phyloP scores from a whole-genome alignment of 176 grass and related monocot genomes.

The Areca catechu region DNA sequence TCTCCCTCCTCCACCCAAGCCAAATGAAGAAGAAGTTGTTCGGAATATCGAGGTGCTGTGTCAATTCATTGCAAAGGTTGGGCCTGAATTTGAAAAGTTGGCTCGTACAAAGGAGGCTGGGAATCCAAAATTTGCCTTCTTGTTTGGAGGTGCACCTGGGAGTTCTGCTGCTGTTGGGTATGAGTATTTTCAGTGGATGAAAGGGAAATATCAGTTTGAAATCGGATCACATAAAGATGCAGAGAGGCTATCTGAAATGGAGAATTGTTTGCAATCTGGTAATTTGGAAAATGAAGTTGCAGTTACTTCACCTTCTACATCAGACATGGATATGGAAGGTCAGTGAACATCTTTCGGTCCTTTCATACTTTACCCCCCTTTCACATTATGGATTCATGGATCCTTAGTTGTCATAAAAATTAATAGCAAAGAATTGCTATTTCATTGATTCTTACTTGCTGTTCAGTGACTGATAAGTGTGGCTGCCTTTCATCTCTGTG shows the following conservation, averaged over 20 bases:
- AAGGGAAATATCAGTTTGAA: conserved; percentile 9
- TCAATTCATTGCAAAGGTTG: conserved; percentile 5
- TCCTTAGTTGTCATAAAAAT: no score
- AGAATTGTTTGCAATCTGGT: conserved; percentile 3
- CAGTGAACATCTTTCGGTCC: neutral
- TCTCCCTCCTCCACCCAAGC: conserved; percentile 5
- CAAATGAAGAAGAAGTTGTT: conserved; percentile 28
- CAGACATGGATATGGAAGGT: conserved; percentile 99
- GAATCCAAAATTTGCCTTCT: conserved; percentile 13
- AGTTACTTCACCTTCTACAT: conserved; percentile 37
- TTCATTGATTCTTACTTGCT: no score
- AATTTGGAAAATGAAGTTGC: conserved; percentile 14
- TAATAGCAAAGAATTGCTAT: no score
- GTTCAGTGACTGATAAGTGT: no score
- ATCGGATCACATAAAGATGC: neutral
- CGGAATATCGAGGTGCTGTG: conserved; percentile 7
- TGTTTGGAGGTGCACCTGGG: conserved; percentile 20
- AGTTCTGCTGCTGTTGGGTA: conserved; percentile 14
- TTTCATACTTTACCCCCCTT: neutral
- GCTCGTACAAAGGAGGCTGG: conserved; percentile 10
- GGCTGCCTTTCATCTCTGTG: no score
- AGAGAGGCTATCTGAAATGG: conserved; percentile 11
- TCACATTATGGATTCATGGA: no score
- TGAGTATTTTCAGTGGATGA: conserved; percentile 26
- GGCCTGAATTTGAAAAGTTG: conserved; percentile 13